Conservation (phyloP, 305 asterid species). For the Euphrasia arctica region DNA sequence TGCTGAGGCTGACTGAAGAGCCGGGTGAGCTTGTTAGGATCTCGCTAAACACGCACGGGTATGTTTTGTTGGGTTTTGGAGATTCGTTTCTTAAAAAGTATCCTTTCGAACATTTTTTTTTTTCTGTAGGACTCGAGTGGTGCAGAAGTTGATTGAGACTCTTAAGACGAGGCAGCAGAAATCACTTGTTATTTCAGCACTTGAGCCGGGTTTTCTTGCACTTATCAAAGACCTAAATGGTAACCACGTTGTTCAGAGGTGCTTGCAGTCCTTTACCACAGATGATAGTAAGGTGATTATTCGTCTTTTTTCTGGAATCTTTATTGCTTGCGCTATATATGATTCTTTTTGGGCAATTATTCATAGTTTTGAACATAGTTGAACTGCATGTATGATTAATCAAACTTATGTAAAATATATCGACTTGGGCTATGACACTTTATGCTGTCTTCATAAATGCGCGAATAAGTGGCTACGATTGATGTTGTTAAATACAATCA, state of each 20-base stretch:
- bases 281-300: slow-evolving; percentile 66
- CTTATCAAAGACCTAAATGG: slow-evolving; percentile 85
- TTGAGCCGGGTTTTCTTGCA: slow-evolving; percentile 79
- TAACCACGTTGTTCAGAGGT: slow-evolving; percentile 79
- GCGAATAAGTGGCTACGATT: not conserved
- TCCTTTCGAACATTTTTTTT: slow-evolving; percentile 1
- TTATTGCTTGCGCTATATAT: slow-evolving; percentile 9
- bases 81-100: not conserved
- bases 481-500: slow-evolving; percentile 5
- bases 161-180: slow-evolving; percentile 60
- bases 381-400: not conserved
- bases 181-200: slow-evolving; percentile 56
- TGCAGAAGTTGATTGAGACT: slow-evolving; percentile 86
- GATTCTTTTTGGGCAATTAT: not conserved
- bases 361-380: not conserved
- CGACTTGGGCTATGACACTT: slow-evolving; percentile 10
- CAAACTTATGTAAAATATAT: slow-evolving; percentile 13
- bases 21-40: slow-evolving; percentile 71
- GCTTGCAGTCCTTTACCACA: slow-evolving; percentile 66
- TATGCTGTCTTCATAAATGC: slow-evolving; percentile 12
- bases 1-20: slow-evolving; percentile 54
- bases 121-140: slow-evolving; percentile 74
- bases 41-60: slow-evolving; percentile 85
- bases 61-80: slow-evolving; percentile 28
- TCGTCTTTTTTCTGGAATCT: slow-evolving; percentile 18